A percentile compares a stretch with the other conserved stretches of the same genome.
These are phyloP conservation scores for Trichoderma reesei DNA, from an alignment of 495 filamentous ascomycete genomes.

Conservation along the genomic window DNA sequence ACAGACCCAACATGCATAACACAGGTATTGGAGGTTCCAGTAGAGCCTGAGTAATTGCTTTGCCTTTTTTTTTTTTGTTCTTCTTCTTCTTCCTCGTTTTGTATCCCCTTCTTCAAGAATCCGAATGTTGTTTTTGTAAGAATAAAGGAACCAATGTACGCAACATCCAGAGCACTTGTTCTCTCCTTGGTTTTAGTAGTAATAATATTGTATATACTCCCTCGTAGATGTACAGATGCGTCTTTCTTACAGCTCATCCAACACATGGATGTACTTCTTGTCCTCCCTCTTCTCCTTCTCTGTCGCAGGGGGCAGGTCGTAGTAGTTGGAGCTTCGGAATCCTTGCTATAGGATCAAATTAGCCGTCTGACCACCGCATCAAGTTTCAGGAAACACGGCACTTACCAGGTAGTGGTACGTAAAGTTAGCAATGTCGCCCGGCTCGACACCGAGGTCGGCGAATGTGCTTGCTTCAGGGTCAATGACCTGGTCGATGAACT, in stretches of 20 bases:
- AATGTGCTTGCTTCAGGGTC: constrained; percentile 91
- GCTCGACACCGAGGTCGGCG: constrained; percentile 82
- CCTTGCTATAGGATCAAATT: constrained; percentile 51
- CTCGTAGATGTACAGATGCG: background rate
- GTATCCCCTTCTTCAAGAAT: no score
- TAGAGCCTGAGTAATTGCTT: no score
- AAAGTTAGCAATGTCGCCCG: constrained; percentile 67
- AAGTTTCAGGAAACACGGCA: constrained; percentile 6
- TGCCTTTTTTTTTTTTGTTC: no score
- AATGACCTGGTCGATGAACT: constrained; percentile 91
- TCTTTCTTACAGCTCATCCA: constrained; percentile 8
- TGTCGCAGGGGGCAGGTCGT: constrained; percentile 86
- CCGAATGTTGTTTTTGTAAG: background rate
- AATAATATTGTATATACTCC: background rate
- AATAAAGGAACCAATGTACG: background rate
- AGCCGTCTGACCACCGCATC: constrained; percentile 10
- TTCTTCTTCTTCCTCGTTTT: no score
- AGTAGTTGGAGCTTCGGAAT: constrained; percentile 73
- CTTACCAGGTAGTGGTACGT: constrained; percentile 91
- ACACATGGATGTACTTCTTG: constrained; percentile 88
- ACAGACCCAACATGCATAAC: no score
- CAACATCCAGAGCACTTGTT: background rate
- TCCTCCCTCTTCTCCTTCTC: constrained; percentile 92
- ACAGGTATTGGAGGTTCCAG: no score
- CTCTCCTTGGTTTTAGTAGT: background rate